Evolutionary conservation across 179 eudicot species (phyloP), one percentile per base, ranked within the genome.

Genomic region (Gypsophila paniculata): DNA sequence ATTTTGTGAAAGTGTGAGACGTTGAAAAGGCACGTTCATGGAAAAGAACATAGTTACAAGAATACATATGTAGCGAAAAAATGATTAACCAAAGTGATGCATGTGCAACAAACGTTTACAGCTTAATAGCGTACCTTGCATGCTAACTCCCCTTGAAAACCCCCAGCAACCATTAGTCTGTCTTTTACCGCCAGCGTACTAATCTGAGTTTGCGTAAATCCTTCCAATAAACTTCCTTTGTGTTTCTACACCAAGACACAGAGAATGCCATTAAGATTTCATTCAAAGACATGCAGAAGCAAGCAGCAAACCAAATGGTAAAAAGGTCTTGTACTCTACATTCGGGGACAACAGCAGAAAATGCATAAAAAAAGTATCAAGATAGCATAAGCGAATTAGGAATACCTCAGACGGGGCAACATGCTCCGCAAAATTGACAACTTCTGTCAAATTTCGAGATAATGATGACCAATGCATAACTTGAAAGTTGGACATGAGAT

Each of bases 401-500:
- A 13, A 51, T 88, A 90, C 96, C 91, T 91, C 96, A 11, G 83
- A 68, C 6, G 97, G 96, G 25, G 86, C 85, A 48, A 90, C 85
- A 78, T 90, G 91, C 44, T 93, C 97, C 21, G 90, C 85, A 72
- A 91, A 85, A 79, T 91, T 83, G 48, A 91, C 80, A 59, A 90
- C 90, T 77, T 91, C 97, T 0, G 91, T 74, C 78, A 86, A 77
- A 57, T 68, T 88, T 69, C 82, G 77, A 51, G 86, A 69, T 69
- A 91, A 61, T 29, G 97, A 88, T 53, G 97, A 90, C 93, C 96
- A 91, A 78, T 91, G 97, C 89, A 85, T 84, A 54, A 86, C 85
- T 32, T 90, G 86, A 77, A 80, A 88, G 84, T 91, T 86, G 21
- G 97, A 91, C 86, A 91, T 85, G 46, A 91, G 82, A 76, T 91